Evolutionary conservation across 2,329 filamentous ascomycete genomes (phyloP), one percentile per base, ranked within the genome.

Genomic region (Bipolaris gigantea): DNA sequence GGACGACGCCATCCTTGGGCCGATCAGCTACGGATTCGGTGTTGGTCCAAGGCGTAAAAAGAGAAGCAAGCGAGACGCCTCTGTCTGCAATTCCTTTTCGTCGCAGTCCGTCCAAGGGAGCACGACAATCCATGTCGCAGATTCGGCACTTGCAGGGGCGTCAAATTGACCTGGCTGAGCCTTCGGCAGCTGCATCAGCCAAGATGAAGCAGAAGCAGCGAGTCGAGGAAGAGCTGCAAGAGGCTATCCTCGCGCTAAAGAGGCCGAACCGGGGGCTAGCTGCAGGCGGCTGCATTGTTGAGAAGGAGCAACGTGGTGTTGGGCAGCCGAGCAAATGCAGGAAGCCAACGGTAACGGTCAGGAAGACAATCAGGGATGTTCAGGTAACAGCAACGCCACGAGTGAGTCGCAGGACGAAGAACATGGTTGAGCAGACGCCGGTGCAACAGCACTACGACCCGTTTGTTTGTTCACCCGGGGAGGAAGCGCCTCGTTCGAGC

Each of bases 191-290:
- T 27, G 80, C 80, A 2, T 83, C 86, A 51, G 70, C 76, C 1
- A 89, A 84, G 72, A 79, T 83, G 30, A 84, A 79, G 63, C 89
- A 85, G 70, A 87, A 88, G 67, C 86, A 85, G 2, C 75, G 83
- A 19, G 81, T 90, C 2, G 85, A 90, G 43, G 84, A 86, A 25
- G 87, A 92, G 65, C 74, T 93, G 32, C 84, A 85, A 61, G 84
- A 90, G 54, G 90, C 90, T 8, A 92, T 94, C 45, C 83, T 83
- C 5, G 83, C 86, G 9, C 72, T 93, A 38, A 87, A 89, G 70
- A 90, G 87, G 72, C 90, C 90, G 1, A 92, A 93, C 65, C 83
- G 90, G 41, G 82, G 84, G 19, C 79, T 89, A 36, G 88, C 87
- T 11, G 85, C 85, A 30, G 86, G 85, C 63, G 82, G 85, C 34